A percentile compares a stretch with the other conserved stretches of the same genome.
Conservation (phyloP, 371 early-diverging fungal species). For the Pancytospora philotis region DNA sequence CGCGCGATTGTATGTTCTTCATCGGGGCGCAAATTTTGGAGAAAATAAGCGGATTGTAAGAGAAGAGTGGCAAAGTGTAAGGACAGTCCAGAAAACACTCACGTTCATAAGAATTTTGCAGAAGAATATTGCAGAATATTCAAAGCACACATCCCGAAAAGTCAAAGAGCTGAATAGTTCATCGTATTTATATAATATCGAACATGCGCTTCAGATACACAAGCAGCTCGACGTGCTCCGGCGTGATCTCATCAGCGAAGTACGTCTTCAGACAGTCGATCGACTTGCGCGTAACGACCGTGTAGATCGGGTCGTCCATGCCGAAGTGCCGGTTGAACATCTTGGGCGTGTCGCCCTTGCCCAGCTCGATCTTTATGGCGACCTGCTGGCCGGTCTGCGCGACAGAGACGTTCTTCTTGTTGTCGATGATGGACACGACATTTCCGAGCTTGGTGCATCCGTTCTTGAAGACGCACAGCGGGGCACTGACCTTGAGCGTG, state of each 20-base stretch:
- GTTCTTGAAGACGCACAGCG: constrained; percentile 75
- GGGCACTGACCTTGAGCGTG: constrained; percentile 76
- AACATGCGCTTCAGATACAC: constrained; percentile 64
- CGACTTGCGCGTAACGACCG: constrained; percentile 72
- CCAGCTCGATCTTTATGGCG: constrained; percentile 84
- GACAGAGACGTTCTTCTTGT: constrained; percentile 73
- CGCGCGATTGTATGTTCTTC: neutral
- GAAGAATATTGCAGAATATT: too few relatives aligned
- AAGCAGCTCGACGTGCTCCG: constrained; percentile 79
- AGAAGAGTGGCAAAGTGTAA: too few relatives aligned
- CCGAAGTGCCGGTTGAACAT: constrained; percentile 86
- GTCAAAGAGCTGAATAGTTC: neutral
- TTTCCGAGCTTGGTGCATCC: constrained; percentile 72
- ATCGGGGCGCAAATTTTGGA: neutral
- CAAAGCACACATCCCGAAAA: neutral
- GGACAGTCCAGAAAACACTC: too few relatives aligned
- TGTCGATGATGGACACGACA: constrained; percentile 84
- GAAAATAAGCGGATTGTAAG: too few relatives aligned
- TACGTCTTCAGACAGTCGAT: constrained; percentile 89
- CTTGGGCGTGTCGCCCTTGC: constrained; percentile 72
- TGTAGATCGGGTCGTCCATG: constrained; percentile 65
- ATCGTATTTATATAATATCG: constrained; percentile 51
- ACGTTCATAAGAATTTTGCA: too few relatives aligned
- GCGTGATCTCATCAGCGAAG: constrained; percentile 80
- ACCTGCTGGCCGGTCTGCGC: constrained; percentile 80